These are phyloP conservation scores for Ceratocystis cacaofunesta DNA, from an alignment of 2,329 filamentous ascomycete species.

Conservation along the genomic window DNA sequence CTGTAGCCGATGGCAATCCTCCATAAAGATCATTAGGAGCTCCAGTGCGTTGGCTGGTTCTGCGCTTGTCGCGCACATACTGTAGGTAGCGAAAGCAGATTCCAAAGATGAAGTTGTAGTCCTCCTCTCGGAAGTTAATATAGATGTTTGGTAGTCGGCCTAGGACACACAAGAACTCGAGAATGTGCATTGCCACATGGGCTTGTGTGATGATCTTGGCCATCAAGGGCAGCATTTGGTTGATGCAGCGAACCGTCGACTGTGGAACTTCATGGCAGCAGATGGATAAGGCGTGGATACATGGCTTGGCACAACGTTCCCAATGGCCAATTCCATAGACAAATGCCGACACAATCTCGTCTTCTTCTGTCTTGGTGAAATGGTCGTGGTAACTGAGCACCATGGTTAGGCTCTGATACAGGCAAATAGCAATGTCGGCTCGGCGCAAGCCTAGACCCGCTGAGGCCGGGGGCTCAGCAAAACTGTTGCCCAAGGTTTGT, in stretches of 20 bases:
- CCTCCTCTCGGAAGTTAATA: conserved; percentile 77
- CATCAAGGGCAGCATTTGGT: conserved; percentile 82
- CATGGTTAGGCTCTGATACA: conserved; percentile 76
- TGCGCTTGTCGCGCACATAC: conserved; percentile 58
- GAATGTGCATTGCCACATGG: conserved; percentile 79
- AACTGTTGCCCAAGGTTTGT: conserved; percentile 60
- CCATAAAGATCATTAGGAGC: conserved; percentile 1
- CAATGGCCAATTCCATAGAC: conserved; percentile 69
- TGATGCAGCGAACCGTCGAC: conserved; percentile 71
- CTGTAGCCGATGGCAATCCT: conserved; percentile 13
- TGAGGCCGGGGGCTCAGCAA: conserved; percentile 60
- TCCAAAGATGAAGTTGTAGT: conserved; percentile 86
- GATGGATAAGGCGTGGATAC: conserved; percentile 86
- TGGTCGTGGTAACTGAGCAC: conserved; percentile 80
- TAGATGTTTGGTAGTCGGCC: conserved; percentile 74
- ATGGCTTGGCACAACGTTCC: conserved; percentile 78
- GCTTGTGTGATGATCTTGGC: conserved; percentile 90
- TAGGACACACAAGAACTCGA: conserved; percentile 86
- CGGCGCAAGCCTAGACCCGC: conserved; percentile 61
- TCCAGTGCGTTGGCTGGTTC: conserved; percentile 31
- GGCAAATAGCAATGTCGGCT: conserved; percentile 73
- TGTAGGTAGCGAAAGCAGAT: conserved; percentile 91
- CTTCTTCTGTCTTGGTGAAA: conserved; percentile 71
- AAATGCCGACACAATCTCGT: conserved; percentile 78
- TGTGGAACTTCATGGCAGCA: conserved; percentile 89